Evolutionary conservation across 116 monocot species (phyloP).

Genomic region (Dioscorea cayenensis): DNA sequence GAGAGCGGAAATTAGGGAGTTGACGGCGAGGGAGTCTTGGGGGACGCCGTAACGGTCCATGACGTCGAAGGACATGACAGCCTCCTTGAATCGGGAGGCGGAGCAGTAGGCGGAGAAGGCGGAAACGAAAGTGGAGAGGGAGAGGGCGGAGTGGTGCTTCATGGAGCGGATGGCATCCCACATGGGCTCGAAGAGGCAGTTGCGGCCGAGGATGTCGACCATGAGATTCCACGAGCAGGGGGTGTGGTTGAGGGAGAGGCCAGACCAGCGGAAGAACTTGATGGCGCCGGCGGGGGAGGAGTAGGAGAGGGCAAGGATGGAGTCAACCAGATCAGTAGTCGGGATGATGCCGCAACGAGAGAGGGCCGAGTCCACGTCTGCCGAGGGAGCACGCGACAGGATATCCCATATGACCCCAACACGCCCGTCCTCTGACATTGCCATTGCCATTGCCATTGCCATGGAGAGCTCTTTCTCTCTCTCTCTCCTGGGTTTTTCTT

Average conservation of each 20-base stretch:
- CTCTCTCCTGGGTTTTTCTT: too few relatives aligned
- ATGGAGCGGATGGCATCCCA: slow-evolving; percentile 90
- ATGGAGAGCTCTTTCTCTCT: too few relatives aligned
- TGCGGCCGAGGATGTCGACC: slow-evolving; percentile 76
- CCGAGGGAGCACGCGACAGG: slow-evolving; percentile 22
- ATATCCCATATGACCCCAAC: slow-evolving; percentile 19
- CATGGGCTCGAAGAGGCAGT: slow-evolving; percentile 64
- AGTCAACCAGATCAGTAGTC: slow-evolving; percentile 39
- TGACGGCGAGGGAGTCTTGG: slow-evolving; percentile 45
- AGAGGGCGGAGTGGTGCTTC: slow-evolving; percentile 48
- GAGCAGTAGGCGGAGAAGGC: slow-evolving; percentile 62
- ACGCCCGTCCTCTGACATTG: not conserved
- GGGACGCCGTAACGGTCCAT: slow-evolving; percentile 76
- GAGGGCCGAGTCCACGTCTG: slow-evolving; percentile 40
- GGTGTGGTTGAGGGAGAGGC: slow-evolving; percentile 26
- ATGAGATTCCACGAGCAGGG: slow-evolving; percentile 63
- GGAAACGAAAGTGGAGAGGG: slow-evolving; percentile 60
- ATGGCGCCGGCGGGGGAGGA: slow-evolving; percentile 46
- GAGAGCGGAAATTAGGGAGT: slow-evolving; percentile 59
- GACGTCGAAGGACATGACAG: slow-evolving; percentile 75
- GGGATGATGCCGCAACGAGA: slow-evolving; percentile 30
- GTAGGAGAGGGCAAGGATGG: slow-evolving; percentile 46
- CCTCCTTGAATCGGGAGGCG: slow-evolving; percentile 54
- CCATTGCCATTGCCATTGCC: too few relatives aligned
- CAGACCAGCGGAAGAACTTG: slow-evolving; percentile 79